Percentiles rank a stretch among this genome's conserved stretches.
These are phyloP conservation scores for Trypanosoma boissoni DNA, from an alignment of 208 protist genomes.

Conservation along the genomic window DNA sequence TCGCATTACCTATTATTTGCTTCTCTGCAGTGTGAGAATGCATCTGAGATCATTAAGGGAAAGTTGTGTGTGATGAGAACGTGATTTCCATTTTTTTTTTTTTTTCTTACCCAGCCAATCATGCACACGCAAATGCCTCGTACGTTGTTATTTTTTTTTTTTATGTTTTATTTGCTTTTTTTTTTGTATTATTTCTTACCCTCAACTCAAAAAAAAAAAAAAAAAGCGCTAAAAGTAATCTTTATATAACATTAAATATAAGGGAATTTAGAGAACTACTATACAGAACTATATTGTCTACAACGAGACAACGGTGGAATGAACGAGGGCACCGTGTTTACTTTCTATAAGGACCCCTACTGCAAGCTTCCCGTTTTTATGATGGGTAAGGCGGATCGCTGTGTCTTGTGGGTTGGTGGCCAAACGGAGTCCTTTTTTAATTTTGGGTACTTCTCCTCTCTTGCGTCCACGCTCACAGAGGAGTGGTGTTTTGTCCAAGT, in stretches of 20 bases:
- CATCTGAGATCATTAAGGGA: no score
- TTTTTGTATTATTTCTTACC: neutral
- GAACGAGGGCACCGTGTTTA: constrained; percentile 43
- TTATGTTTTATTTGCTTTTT: neutral
- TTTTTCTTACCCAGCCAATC: neutral
- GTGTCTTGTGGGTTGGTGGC: constrained; percentile 70
- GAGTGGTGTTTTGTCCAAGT: constrained; percentile 63
- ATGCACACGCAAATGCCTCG: neutral
- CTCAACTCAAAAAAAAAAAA: neutral
- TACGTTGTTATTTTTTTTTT: constrained; percentile 8
- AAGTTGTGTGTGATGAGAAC: no score
- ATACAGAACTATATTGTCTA: neutral
- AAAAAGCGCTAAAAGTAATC: neutral
- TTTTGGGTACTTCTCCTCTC: constrained; percentile 50
- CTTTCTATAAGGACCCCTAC: constrained; percentile 54
- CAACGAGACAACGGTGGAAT: constrained; percentile 3
- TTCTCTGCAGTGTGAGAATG: no score
- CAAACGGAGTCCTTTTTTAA: constrained; percentile 64
- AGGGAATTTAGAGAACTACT: neutral
- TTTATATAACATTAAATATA: constrained; percentile 1
- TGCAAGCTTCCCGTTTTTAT: constrained; percentile 63
- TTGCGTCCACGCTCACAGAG: constrained; percentile 32
- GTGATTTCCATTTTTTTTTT: constrained; percentile 10
- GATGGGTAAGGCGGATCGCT: constrained; percentile 39
- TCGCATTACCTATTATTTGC: no score